phyloP scores from a whole-genome alignment of 2,329 filamentous ascomycete species.

The Elsinoe arachidis region DNA sequence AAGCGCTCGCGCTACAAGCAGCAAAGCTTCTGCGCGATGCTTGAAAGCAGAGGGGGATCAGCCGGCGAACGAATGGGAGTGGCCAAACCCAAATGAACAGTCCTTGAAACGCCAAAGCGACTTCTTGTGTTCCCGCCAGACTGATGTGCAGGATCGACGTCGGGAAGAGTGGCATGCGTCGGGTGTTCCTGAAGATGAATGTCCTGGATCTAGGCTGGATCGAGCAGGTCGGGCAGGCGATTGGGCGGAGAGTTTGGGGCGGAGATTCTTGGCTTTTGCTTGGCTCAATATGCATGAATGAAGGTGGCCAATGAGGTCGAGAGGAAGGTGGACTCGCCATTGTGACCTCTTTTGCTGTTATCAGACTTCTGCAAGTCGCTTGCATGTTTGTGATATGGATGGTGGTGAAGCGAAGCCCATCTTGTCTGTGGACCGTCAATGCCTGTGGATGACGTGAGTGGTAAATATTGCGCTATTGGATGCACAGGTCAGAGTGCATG shows the following conservation, averaged over 20 bases:
- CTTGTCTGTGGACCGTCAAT: not conserved
- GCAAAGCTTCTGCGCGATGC: conserved; percentile 2
- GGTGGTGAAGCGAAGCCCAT: not conserved
- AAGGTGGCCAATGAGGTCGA: not conserved
- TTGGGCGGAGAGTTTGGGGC: conserved; percentile 9
- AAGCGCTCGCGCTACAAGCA: not conserved
- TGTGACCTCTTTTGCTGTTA: conserved; percentile 4
- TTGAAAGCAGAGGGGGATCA: not conserved
- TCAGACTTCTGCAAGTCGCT: conserved; percentile 1
- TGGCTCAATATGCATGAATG: not conserved
- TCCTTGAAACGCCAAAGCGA: conserved; percentile 4
- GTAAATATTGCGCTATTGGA: not conserved
- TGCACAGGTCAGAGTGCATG: not conserved
- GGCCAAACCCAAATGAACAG: not conserved
- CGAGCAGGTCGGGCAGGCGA: conserved; percentile 1
- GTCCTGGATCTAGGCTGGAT: not conserved
- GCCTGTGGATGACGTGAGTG: conserved; percentile 5
- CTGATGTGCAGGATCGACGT: not conserved
- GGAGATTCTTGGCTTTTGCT: conserved; percentile 8
- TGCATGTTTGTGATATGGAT: not conserved
- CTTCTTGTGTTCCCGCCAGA: not conserved
- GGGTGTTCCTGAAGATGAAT: conserved; percentile 12
- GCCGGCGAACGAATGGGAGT: not conserved
- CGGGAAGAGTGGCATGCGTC: conserved; percentile 1
- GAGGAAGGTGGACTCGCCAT: not conserved